These are phyloP conservation scores for Candida labiduridarum DNA, from an alignment of 1,139 yeast species.

Conservation along the genomic window DNA sequence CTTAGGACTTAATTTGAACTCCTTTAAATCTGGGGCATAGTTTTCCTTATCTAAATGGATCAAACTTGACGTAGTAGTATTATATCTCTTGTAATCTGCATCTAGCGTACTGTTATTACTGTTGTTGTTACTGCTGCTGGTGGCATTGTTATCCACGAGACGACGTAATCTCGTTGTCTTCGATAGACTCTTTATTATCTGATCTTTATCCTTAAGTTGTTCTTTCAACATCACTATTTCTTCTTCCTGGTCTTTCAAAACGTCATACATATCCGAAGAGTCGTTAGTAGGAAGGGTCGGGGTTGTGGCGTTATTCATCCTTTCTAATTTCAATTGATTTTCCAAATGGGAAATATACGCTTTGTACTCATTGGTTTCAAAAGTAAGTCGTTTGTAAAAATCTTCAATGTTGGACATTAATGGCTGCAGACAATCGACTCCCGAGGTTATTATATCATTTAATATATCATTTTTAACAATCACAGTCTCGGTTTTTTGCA, in stretches of 20 bases:
- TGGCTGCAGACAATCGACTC: conserved; percentile 34
- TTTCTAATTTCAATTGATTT: conserved; percentile 44
- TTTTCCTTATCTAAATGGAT: conserved; percentile 22
- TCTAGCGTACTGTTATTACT: not conserved
- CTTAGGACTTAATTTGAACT: conserved; percentile 26
- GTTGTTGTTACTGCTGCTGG: conserved; percentile 2
- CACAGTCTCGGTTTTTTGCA: conserved; percentile 56
- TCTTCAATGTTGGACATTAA: conserved; percentile 52
- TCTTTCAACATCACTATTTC: conserved; percentile 69
- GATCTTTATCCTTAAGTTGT: conserved; percentile 67
- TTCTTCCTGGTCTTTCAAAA: conserved; percentile 63
- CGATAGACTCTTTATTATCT: conserved; percentile 73
- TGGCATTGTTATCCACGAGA: conserved; percentile 34
- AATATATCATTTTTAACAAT: conserved; percentile 57
- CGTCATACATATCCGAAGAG: conserved; percentile 12
- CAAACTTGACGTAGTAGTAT: not conserved
- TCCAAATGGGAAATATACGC: conserved; percentile 68
- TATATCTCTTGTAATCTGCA: conserved; percentile 3
- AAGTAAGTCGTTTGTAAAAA: conserved; percentile 42
- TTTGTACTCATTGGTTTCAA: conserved; percentile 63
- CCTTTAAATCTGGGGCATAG: conserved; percentile 20
- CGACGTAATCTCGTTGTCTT: conserved; percentile 58
- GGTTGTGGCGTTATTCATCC: conserved; percentile 1
- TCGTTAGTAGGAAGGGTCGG: not conserved
- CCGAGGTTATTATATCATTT: conserved; percentile 50